Conservation (phyloP, 331 rosid genomes). For the Cucumis variabilis region DNA sequence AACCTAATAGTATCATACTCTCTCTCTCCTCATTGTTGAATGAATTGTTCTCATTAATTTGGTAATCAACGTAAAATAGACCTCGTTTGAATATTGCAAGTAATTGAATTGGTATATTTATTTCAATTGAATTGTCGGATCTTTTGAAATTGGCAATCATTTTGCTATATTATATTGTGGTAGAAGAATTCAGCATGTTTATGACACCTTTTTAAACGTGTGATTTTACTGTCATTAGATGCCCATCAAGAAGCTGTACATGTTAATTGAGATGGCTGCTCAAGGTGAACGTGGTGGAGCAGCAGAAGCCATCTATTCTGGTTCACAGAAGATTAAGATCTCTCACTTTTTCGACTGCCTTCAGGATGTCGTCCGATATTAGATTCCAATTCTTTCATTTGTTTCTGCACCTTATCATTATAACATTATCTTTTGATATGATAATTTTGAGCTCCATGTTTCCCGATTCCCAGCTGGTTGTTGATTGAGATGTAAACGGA, state of each 20-base stretch:
- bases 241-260: slow-evolving; percentile 92
- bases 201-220: slow-evolving; percentile 7
- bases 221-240: slow-evolving; percentile 51
- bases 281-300: slow-evolving; percentile 89
- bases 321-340: slow-evolving; percentile 72
- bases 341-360: slow-evolving; percentile 77
- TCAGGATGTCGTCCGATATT: slow-evolving; percentile 72
- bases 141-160: background rate
- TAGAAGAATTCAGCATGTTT: slow-evolving; percentile 11
- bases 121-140: background rate
- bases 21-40: background rate
- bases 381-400: slow-evolving; percentile 27
- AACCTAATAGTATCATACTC: background rate
- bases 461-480: background rate
- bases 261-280: slow-evolving; percentile 95
- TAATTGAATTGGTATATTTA: background rate
- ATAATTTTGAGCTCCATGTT: background rate
- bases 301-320: slow-evolving; percentile 83
- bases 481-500: background rate
- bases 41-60: background rate
- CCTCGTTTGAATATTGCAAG: background rate
- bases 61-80: background rate
- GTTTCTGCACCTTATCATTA: background rate
- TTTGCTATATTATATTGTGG: background rate
- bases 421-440: background rate